phyloP scores from a whole-genome alignment of 2,329 filamentous ascomycete species.

The Orbilia javanica region DNA sequence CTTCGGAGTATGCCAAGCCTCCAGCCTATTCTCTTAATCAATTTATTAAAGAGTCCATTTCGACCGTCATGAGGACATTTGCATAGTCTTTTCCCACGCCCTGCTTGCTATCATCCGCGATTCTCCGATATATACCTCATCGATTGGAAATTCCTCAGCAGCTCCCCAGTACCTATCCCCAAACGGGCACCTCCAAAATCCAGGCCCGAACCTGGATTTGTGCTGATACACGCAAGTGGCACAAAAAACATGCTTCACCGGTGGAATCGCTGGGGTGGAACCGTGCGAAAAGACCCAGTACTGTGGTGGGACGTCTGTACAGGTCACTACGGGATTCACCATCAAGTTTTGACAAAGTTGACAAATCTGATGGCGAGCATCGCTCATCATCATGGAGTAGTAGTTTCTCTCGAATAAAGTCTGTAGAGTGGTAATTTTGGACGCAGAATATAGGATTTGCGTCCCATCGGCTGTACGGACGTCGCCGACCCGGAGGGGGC shows the following conservation, averaged over 20 bases:
- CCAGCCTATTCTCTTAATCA: neutral
- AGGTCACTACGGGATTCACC: constrained; percentile 34
- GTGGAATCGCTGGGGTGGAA: constrained; percentile 8
- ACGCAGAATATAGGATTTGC: constrained; percentile 9
- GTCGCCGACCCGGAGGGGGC: neutral
- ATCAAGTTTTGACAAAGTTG: constrained; percentile 37
- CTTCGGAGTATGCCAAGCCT: no score
- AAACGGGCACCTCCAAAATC: constrained; percentile 37
- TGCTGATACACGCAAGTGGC: constrained; percentile 28
- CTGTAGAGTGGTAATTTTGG: constrained; percentile 9
- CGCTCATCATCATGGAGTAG: neutral
- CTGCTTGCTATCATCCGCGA: constrained; percentile 16
- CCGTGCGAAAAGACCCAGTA: constrained; percentile 24
- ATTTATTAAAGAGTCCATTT: neutral
- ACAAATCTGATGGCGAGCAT: constrained; percentile 44
- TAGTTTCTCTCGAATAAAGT: constrained; percentile 33
- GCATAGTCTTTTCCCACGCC: constrained; percentile 43
- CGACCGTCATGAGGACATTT: constrained; percentile 3
- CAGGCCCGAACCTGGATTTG: neutral
- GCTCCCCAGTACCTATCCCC: constrained; percentile 17
- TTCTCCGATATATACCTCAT: constrained; percentile 21
- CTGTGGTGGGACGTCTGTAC: constrained; percentile 20
- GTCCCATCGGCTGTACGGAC: neutral
- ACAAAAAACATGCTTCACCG: constrained; percentile 43
- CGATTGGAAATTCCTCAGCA: constrained; percentile 7